Percentiles rank a stretch among this genome's conserved stretches.
Evolutionary conservation across 139 green algal genomes (phyloP).

Genomic region (Closterium sp.): DNA sequence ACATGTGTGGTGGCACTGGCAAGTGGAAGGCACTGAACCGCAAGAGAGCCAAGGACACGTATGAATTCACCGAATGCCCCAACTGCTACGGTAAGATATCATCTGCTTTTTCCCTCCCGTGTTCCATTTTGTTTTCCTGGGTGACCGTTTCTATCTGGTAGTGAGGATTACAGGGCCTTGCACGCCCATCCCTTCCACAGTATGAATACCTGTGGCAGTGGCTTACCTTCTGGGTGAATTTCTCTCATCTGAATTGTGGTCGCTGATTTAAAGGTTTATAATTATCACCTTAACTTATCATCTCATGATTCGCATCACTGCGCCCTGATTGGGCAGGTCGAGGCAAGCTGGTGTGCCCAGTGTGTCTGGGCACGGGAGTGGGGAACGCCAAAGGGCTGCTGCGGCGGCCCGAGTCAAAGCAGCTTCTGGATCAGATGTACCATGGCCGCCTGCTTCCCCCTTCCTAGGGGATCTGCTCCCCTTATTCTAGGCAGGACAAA

Average conservation of each 20-base stretch:
- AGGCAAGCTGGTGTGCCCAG: slow-evolving; percentile 85
- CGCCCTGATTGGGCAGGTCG: slow-evolving; percentile 50
- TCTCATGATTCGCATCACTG: not conserved
- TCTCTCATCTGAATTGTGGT: too few relatives aligned
- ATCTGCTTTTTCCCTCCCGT: too few relatives aligned
- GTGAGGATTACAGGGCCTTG: too few relatives aligned
- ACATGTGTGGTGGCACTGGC: slow-evolving; percentile 98
- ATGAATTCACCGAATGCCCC: slow-evolving; percentile 98
- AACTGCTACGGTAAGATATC: slow-evolving; percentile 83
- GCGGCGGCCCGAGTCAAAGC: slow-evolving; percentile 81
- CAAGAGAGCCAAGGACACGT: slow-evolving; percentile 90
- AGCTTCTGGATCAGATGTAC: slow-evolving; percentile 93
- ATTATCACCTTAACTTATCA: too few relatives aligned
- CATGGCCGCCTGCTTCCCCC: slow-evolving; percentile 76
- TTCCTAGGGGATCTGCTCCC: not conserved
- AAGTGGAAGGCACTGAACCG: slow-evolving; percentile 95
- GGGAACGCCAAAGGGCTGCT: slow-evolving; percentile 89
- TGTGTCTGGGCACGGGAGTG: slow-evolving; percentile 94
- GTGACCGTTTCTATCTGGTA: too few relatives aligned
- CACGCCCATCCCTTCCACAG: too few relatives aligned
- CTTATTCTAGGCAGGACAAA: not conserved
- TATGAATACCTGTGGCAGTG: too few relatives aligned
- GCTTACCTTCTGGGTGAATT: too few relatives aligned
- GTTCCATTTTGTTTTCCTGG: too few relatives aligned
- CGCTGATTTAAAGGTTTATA: too few relatives aligned